phyloP scores from a whole-genome alignment of 768 basidiomycete species.

The Tulasnella calospora region DNA sequence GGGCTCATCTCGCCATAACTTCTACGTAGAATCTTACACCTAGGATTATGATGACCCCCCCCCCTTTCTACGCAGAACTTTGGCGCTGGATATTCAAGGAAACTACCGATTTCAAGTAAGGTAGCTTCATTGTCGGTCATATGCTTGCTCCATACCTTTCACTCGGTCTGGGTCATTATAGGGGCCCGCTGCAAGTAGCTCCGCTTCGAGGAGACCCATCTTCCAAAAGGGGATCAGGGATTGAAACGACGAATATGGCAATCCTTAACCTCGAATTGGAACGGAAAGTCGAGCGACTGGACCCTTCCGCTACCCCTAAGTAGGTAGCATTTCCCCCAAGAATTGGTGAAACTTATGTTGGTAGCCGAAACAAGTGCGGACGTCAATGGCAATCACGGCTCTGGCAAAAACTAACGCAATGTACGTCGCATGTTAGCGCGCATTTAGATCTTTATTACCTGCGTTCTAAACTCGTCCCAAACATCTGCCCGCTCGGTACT shows the following conservation, averaged over 20 bases:
- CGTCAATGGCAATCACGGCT: too few species aligned
- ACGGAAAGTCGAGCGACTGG: background rate
- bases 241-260: background rate
- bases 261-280: background rate
- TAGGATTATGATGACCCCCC: too few species aligned
- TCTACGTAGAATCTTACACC: background rate
- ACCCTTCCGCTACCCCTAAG: background rate
- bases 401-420: too few species aligned
- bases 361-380: too few species aligned
- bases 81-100: too few species aligned
- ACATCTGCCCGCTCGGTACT: too few species aligned
- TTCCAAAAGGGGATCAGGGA: background rate
- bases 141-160: background rate
- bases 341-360: too few species aligned
- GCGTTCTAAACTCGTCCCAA: too few species aligned
- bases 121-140: background rate
- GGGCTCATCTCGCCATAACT: background rate
- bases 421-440: too few species aligned
- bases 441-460: too few species aligned
- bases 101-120: too few species aligned
- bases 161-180: background rate
- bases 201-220: background rate
- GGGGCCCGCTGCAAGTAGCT: background rate
- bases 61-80: too few species aligned
- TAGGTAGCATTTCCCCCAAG: background rate